Base-by-base conservation (phyloP, 164 flowering plant species). In the grape (Vitis vinifera) region DNA sequence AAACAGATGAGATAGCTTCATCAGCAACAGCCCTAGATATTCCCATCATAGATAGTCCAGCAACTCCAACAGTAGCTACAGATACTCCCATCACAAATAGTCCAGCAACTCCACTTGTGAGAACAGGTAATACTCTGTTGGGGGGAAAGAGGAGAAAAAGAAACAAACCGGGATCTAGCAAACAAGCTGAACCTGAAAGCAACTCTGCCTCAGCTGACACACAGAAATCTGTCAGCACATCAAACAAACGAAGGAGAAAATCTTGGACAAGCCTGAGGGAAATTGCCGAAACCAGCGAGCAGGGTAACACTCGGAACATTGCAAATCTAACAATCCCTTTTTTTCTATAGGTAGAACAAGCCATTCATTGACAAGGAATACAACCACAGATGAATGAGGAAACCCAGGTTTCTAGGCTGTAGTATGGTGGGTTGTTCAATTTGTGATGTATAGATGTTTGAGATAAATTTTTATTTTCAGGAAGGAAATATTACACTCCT, bases 201-300 rank as follows among this genome's bases (percentile, higher is more conserved):
- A 68, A 49, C 58, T 67, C 83, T 52, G 37, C 71, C 3, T 66
- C 64, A 2, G 47, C 59, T 3, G 84, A 77, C 23, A 68, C 55
- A 27, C 81, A 73, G 51, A 72, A 78, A 17, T 27, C 68, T 9
- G 59, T 37, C 7, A 59, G 61, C 50, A 19, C 62, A 5, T 75
- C 85, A 37, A 77, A 70, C 62, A 88, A 81, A 68, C 75, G 81
- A 63, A 84, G 68, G 75, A 85, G 82, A 77, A 88, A 81, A 78
- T 62, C 85, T 11, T 84, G 88, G 91, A 83, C 86, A 2, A 92
- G 82, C 65, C 70, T 85, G 70, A 88, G 82, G 80, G 88, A 90
- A 66, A 84, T 87, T 55, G 90, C 85, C 10, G 84, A 83, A 68
- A 77, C 71, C 14, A 68, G 66, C 29, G 76, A 81, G 66, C 76